Percentiles rank a stretch among this genome's conserved stretches.
Evolutionary conservation across 306 rosid species (phyloP).

Genomic region (Luffa aegyptiaca): DNA sequence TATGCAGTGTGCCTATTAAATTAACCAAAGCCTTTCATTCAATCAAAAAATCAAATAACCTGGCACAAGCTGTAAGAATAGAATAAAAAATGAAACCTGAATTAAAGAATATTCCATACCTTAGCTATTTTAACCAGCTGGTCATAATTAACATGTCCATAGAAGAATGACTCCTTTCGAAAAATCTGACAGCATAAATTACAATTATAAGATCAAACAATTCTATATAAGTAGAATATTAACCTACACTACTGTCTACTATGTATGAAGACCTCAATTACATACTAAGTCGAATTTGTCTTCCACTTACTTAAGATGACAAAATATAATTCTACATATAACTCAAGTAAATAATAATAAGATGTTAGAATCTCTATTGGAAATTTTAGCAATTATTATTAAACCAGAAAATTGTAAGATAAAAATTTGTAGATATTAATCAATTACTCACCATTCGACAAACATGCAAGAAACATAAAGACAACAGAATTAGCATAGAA

Average conservation of each 20-base stretch:
- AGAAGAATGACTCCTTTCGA: constrained; percentile 93
- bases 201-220: constrained; percentile 24
- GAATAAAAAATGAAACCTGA: neutral
- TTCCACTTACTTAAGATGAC: neutral
- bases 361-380: neutral
- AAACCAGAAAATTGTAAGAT: neutral
- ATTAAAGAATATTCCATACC: constrained; percentile 22
- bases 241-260: neutral
- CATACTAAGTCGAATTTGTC: neutral
- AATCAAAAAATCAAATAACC: neutral
- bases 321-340: neutral
- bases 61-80: neutral
- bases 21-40: neutral
- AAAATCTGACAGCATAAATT: constrained; percentile 33
- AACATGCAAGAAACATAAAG: constrained; percentile 58
- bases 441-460: constrained; percentile 86
- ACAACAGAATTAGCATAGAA: neutral
- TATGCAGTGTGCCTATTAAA: neutral
- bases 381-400: neutral
- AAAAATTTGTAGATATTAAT: neutral
- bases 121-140: constrained; percentile 35
- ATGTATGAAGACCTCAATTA: neutral
- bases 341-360: neutral
- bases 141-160: constrained; percentile 83
- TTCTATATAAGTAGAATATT: neutral